These are phyloP conservation scores for Phialemoniopsis sp. DNA, from an alignment of 2,329 filamentous ascomycete genomes.

Conservation along the genomic window DNA sequence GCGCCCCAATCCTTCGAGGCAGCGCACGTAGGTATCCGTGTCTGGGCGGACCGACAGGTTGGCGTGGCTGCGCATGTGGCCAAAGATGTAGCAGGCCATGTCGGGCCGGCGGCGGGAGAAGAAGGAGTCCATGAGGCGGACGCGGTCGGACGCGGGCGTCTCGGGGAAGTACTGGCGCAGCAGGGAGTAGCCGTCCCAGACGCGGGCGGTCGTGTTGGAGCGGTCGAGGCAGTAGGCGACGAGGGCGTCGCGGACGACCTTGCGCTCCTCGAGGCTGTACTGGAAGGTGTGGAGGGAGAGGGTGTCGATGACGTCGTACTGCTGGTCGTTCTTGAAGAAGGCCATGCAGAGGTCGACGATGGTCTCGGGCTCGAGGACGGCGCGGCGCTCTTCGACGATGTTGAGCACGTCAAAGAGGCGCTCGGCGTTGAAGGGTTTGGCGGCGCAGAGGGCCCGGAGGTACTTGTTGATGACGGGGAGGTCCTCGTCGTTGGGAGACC, in stretches of 20 bases:
- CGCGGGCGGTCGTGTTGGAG: constrained; percentile 56
- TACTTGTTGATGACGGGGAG: constrained; percentile 68
- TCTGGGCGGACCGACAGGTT: constrained; percentile 61
- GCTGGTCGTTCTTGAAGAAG: constrained; percentile 72
- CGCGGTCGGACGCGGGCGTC: constrained; percentile 61
- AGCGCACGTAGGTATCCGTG: constrained; percentile 70
- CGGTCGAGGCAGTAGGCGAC: constrained; percentile 63
- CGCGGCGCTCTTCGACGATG: constrained; percentile 66
- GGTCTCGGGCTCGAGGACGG: constrained; percentile 68
- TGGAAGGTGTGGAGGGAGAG: constrained; percentile 71
- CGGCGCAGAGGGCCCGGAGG: constrained; percentile 62
- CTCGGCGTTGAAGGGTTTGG: constrained; percentile 59
- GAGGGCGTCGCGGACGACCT: constrained; percentile 61
- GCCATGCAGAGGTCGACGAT: constrained; percentile 68
- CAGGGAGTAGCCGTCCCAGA: constrained; percentile 64
- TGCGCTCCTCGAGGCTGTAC: constrained; percentile 67
- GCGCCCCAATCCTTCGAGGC: constrained; percentile 69
- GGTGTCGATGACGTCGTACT: constrained; percentile 75
- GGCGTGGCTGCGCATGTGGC: constrained; percentile 83
- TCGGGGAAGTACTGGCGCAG: constrained; percentile 62
- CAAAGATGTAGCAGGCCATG: constrained; percentile 83
- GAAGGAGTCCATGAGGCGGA: constrained; percentile 75
- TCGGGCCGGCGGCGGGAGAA: constrained; percentile 74
- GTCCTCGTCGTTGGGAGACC: constrained; percentile 49
- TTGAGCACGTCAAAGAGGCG: constrained; percentile 70